These are phyloP conservation scores for Bolboschoenoplectus hybrid DNA, from an alignment of 202 grass and related monocot species.

Conservation along the genomic window DNA sequence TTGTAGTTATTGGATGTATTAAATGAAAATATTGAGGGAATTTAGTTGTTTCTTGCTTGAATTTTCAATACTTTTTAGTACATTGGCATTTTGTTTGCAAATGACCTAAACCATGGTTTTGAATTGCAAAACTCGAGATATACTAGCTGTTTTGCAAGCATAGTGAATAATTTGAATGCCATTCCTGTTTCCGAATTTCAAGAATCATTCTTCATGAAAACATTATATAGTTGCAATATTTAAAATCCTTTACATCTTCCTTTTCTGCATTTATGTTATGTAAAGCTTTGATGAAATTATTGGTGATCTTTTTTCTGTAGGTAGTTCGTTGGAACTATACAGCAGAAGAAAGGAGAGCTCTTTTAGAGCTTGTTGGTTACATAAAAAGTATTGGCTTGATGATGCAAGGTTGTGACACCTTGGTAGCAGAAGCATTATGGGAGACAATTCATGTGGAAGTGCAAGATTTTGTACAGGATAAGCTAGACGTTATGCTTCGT, in stretches of 20 bases:
- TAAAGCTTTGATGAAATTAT: neutral
- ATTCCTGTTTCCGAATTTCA: too few relatives aligned
- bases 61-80: neutral
- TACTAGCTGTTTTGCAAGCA: neutral
- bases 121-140: slow-evolving; percentile 1
- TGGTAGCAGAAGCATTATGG: slow-evolving; percentile 97
- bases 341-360: slow-evolving; percentile 81
- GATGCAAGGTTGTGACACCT: slow-evolving; percentile 91
- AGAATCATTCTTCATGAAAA: neutral
- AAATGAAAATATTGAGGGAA: neutral
- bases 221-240: neutral
- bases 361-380: slow-evolving; percentile 94
- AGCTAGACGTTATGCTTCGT: slow-evolving; percentile 87
- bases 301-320: slow-evolving; percentile 44
- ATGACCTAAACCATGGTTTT: slow-evolving; percentile 7
- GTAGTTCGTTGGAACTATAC: slow-evolving; percentile 96
- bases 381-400: slow-evolving; percentile 93
- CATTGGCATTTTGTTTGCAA: neutral
- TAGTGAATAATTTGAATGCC: neutral
- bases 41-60: slow-evolving; percentile 3
- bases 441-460: slow-evolving; percentile 99
- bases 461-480: slow-evolving; percentile 99
- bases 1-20: slow-evolving; percentile 5
- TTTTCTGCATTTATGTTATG: neutral
- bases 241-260: neutral